Conservation (phyloP, 306 rosid genomes). For the Gastrolobium villosum region DNA sequence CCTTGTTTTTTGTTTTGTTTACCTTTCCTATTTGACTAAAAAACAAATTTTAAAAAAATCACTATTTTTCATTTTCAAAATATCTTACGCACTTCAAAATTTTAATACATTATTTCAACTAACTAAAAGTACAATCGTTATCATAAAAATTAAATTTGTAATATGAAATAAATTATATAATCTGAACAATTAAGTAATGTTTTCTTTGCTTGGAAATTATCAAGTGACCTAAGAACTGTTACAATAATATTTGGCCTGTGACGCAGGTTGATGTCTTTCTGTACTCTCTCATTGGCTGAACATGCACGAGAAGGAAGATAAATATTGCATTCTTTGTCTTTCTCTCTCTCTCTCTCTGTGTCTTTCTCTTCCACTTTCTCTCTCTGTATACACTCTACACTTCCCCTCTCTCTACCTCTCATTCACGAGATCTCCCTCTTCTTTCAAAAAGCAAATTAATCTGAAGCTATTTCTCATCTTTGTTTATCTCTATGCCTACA, state of each 20-base stretch:
- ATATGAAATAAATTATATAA: neutral
- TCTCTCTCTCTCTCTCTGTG: neutral
- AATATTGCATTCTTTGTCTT: neutral
- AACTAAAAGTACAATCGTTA: neutral
- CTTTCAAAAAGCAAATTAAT: constrained; percentile 41
- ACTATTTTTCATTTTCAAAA: neutral
- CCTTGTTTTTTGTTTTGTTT: too few species aligned
- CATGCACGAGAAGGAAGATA: neutral
- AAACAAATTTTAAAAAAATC: neutral
- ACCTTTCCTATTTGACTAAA: too few species aligned
- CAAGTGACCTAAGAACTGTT: constrained; percentile 20
- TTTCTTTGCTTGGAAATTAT: constrained; percentile 44
- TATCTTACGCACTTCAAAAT: neutral
- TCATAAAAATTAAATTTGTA: neutral
- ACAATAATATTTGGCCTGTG: constrained; percentile 28
- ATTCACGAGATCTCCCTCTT: constrained; percentile 58
- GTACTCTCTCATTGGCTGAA: constrained; percentile 45
- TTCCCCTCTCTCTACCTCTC: neutral
- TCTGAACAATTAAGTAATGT: neutral
- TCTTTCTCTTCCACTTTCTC: neutral
- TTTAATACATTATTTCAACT: neutral
- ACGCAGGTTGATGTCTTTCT: constrained; percentile 43
- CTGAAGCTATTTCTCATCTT: constrained; percentile 42
- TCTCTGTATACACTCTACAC: neutral
- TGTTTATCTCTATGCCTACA: constrained; percentile 2